Evolutionary conservation across 2,329 filamentous ascomycete species (phyloP), one percentile per base, ranked within the genome.

Genomic region (Laburnicola sp.): DNA sequence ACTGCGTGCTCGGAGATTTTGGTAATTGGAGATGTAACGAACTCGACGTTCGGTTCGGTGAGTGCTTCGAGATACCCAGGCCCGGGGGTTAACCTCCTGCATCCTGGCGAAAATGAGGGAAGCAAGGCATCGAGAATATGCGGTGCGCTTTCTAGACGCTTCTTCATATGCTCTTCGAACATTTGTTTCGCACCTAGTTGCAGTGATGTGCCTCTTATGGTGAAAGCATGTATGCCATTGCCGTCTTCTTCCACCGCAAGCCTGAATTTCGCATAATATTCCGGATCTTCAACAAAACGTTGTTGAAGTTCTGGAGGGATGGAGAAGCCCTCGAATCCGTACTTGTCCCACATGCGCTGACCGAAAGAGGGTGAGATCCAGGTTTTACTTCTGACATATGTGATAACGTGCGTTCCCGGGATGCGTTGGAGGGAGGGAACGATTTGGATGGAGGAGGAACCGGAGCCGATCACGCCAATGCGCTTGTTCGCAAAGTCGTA

Each of bases 31-130:
- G 58, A 56, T 11, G 74, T 74, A n/a, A 73, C 56, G 26, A 70
- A 72, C 23, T 59, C 60, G 5, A 73, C 73, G 53, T 77, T 79
- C 0, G 68, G 63, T 21, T 75, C 45, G 3, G 68, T 65, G 5
- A 79, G 63, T 2, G 79, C 76, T 58, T 81, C 77, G 6, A 82
- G 74, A 57, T 80, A 82, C 0, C 79, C 78, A 23, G 76, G 76
- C 0, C 79, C 79, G 0, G 80, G 80, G 0, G 80, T 80, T 16
- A 80, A 57, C 2, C 79, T 70, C 7, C 78, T 69, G 49, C 79
- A 82, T 1, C 78, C 78, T 5, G 74, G 74, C 0, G 74, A 67
- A 53, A 77, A 79, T 3, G 61, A 62, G 0, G 77, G 77, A 11
- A 75, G 65, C 2, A 79, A 60, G 31, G 68, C 63, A 11, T 75